Evolutionary conservation across 2,329 filamentous ascomycete species (phyloP).

Genomic region (Penicillium fuscoglaucum): DNA sequence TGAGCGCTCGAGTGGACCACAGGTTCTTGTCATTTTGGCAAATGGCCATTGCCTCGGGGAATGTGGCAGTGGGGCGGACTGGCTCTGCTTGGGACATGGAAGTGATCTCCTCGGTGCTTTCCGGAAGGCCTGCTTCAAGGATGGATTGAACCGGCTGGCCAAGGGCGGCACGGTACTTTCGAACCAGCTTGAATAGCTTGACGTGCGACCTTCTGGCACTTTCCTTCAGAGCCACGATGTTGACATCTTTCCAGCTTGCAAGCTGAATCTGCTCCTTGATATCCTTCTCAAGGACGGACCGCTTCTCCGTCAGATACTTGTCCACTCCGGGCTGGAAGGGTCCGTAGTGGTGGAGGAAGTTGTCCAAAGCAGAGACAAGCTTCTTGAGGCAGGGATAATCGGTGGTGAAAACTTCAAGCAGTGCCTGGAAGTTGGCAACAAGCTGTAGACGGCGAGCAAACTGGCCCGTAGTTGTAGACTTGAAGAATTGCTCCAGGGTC

Average conservation of each 20-base stretch:
- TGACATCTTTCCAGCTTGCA: constrained; percentile 97
- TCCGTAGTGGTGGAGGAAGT: constrained; percentile 74
- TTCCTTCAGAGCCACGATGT: constrained; percentile 83
- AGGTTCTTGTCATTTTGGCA: constrained; percentile 31
- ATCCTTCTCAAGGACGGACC: constrained; percentile 77
- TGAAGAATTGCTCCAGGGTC: constrained; percentile 77
- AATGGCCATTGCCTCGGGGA: constrained; percentile 34
- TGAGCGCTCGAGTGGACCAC: constrained; percentile 54
- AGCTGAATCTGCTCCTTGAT: constrained; percentile 91
- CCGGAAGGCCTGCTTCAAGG: constrained; percentile 35
- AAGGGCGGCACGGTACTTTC: constrained; percentile 81
- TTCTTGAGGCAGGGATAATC: constrained; percentile 60
- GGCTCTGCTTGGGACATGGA: constrained; percentile 11
- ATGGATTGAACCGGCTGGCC: constrained; percentile 72
- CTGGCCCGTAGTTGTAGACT: constrained; percentile 76
- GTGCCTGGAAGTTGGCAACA: constrained; percentile 60
- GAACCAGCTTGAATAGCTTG: constrained; percentile 86
- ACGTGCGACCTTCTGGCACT: constrained; percentile 87
- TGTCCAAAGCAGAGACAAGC: constrained; percentile 66
- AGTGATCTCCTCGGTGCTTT: constrained; percentile 36
- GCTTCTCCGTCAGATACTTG: constrained; percentile 66
- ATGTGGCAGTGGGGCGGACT: constrained; percentile 20
- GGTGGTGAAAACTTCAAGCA: constrained; percentile 62
- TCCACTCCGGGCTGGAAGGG: constrained; percentile 68
- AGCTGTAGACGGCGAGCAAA: constrained; percentile 71